Evolutionary conservation across 768 basidiomycete genomes (phyloP), one percentile per base, ranked within the genome.

Genomic region (Boletus subcaerulescens): DNA sequence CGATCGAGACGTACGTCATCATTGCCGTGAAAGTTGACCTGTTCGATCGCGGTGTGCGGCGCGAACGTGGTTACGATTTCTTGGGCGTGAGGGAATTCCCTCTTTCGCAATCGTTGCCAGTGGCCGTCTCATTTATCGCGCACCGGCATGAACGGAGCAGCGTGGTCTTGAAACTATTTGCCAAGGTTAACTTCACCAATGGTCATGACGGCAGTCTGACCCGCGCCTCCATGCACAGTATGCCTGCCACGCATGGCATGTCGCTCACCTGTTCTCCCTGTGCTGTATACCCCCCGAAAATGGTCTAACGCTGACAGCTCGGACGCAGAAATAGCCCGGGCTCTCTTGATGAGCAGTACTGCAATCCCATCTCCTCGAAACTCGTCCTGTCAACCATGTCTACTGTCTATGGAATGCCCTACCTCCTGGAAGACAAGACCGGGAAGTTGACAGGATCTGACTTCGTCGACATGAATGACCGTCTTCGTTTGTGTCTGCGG

Each of bases 401-500:
- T 39, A 75, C 77, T 14, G 74, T 72, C 52, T 83, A 80, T 56
- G 81, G 80, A 52, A 72, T 86, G 61, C 81, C 84, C 38, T 80
- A 73, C 68, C 79, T 87, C 60, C 80, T 89, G 53, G 83, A 86
- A 64, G 86, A 88, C 71, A 80, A 73, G 52, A 80, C 79, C 7
- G 85, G 85, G 5, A 69, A 63, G 35, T 68, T 84, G 36, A 71
- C 73, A 13, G 82, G 78, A 35, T 79, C 84, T 4, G 79, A 83
- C 18, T 89, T 84, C 62, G 64, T 77, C 46, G 87, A 89, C 69
- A 73, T 86, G 58, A 74, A 87, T 66, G 82, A 81, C 45, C 83
- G 86, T 18, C 75, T 85, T 64, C 72, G 72, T 31, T 71, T 85
- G 57, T 67, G 64, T 48, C 71, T 83, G 52, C 76, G 78, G 35